A percentile compares a stretch with the other conserved stretches of the same genome.
Evolutionary conservation across 805 yeast genomes (phyloP).

Genomic region (Teunomyces cretensis): DNA sequence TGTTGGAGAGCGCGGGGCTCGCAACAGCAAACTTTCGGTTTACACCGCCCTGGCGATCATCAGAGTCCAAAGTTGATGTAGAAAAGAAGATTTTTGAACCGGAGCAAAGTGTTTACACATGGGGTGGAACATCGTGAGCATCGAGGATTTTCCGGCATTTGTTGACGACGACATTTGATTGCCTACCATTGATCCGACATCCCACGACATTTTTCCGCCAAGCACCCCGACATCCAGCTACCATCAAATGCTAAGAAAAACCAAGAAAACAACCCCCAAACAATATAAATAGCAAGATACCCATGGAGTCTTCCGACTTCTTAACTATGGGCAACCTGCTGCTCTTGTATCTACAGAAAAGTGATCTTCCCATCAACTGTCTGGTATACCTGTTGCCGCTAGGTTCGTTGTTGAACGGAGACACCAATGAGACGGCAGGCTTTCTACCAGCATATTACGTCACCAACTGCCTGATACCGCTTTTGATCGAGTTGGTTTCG

Average conservation of each 20-base stretch:
- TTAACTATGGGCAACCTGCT: constrained; percentile 18
- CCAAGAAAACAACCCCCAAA: constrained; percentile 3
- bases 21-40: no score
- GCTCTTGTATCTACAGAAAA: constrained; percentile 18
- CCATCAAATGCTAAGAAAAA: constrained; percentile 4
- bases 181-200: no score
- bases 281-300: constrained; percentile 5
- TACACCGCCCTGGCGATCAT: no score
- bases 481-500: constrained; percentile 11
- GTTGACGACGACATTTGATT: no score
- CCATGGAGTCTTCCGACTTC: constrained; percentile 3
- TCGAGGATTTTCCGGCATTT: no score
- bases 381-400: constrained; percentile 37
- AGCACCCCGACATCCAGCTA: background rate
- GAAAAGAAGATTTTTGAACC: no score
- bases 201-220: background rate
- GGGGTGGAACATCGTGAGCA: no score
- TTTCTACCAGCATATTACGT: constrained; percentile 45
- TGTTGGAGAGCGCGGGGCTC: no score
- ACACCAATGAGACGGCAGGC: constrained; percentile 16
- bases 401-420: constrained; percentile 27
- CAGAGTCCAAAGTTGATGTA: no score
- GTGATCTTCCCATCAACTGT: constrained; percentile 29
- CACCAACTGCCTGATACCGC: constrained; percentile 42
- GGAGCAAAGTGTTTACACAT: no score